phyloP scores from a whole-genome alignment of 495 filamentous ascomycete species.

The Penicillium pulvis region DNA sequence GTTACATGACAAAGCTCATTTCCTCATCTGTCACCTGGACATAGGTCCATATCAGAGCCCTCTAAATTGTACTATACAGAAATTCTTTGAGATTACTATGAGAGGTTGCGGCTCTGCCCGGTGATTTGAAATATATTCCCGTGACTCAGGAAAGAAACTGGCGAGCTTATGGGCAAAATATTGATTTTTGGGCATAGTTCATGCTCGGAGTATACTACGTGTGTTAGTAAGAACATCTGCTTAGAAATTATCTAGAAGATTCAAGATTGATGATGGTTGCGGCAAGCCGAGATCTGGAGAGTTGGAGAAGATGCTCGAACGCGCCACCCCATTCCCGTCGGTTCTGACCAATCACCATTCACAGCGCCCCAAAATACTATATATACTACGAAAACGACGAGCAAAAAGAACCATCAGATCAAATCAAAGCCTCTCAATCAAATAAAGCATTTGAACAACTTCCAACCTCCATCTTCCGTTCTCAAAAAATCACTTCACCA shows the following conservation, averaged over 20 bases:
- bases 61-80: too few species aligned
- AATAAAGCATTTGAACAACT: not conserved
- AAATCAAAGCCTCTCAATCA: not conserved
- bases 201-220: not conserved
- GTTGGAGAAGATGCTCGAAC: conserved; percentile 19
- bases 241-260: conserved; percentile 7
- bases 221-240: not conserved
- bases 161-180: not conserved
- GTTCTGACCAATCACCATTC: conserved; percentile 15
- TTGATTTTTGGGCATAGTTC: not conserved
- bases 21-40: too few species aligned
- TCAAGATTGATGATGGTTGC: not conserved
- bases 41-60: too few species aligned
- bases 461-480: conserved; percentile 1
- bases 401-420: not conserved
- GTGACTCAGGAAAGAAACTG: not conserved
- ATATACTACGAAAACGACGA: not conserved
- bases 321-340: conserved; percentile 19
- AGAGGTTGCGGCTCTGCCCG: too few species aligned
- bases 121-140: not conserved
- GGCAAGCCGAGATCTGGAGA: conserved; percentile 6
- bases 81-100: too few species aligned
- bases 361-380: not conserved
- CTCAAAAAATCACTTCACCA: conserved; percentile 36
- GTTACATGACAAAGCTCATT: not conserved